Conservation (phyloP, 2,329 filamentous ascomycete genomes). For the Penicillium sp. region DNA sequence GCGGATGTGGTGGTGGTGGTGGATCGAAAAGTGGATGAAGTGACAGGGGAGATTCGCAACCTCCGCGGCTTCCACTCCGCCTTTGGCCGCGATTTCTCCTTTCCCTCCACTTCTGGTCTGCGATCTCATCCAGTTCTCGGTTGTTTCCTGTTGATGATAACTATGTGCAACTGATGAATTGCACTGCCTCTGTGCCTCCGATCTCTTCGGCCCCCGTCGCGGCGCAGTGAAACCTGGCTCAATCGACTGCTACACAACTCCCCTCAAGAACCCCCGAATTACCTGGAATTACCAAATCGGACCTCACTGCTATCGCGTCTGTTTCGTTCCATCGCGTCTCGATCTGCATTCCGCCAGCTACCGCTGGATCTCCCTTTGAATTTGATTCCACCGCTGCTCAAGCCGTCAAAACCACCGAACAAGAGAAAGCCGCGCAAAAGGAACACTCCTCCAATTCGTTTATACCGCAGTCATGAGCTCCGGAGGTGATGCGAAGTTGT, state of each 20-base stretch:
- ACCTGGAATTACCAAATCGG: too few species aligned
- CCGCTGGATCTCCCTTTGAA: constrained; percentile 14
- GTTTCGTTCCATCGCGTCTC: not conserved
- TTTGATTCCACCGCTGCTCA: constrained; percentile 13
- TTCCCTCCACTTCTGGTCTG: constrained; percentile 12
- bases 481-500: constrained; percentile 97
- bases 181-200: too few species aligned
- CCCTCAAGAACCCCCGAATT: not conserved
- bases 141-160: too few species aligned
- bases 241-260: not conserved
- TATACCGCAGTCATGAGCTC: constrained; percentile 50
- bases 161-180: too few species aligned
- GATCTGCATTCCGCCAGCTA: constrained; percentile 3
- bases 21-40: constrained; percentile 8
- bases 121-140: too few species aligned
- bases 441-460: constrained; percentile 12
- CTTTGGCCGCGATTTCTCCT: constrained; percentile 16
- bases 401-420: constrained; percentile 8
- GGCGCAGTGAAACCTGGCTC: constrained; percentile 8
- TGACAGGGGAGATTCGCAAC: constrained; percentile 21
- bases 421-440: constrained; percentile 4
- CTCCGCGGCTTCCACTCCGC: constrained; percentile 27
- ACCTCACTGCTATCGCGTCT: too few species aligned
- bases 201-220: constrained; percentile 1
- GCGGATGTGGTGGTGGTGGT: constrained; percentile 16